Conservation (phyloP, 208 protist species). For the Lotmaria passim region DNA sequence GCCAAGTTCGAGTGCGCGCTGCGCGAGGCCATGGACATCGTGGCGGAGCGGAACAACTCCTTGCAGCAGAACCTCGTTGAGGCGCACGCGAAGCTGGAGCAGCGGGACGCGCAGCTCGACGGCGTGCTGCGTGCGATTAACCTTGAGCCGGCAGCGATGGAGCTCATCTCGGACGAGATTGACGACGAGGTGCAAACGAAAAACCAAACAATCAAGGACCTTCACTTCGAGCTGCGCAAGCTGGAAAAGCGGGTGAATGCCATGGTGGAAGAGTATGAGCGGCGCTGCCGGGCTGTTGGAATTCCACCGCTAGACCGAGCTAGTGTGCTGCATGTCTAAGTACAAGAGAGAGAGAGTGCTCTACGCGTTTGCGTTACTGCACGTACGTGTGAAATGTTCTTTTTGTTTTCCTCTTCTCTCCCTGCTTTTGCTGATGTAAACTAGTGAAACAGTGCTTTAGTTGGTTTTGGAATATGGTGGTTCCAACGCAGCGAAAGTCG, state of each 20-base stretch:
- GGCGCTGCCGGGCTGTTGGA: conserved; percentile 60
- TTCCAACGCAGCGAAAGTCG: background rate
- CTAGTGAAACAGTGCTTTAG: too few relatives aligned
- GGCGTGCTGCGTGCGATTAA: conserved; percentile 93
- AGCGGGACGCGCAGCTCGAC: conserved; percentile 88
- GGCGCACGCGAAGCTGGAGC: conserved; percentile 75
- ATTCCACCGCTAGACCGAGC: conserved; percentile 61
- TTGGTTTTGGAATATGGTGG: background rate
- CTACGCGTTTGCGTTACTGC: background rate
- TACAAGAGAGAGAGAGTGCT: background rate
- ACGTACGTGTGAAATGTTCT: background rate
- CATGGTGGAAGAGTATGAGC: conserved; percentile 81
- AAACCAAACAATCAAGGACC: conserved; percentile 95
- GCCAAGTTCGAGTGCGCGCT: conserved; percentile 93
- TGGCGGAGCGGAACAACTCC: conserved; percentile 83
- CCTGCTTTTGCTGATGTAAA: background rate
- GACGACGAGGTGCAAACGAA: conserved; percentile 92
- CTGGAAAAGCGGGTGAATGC: conserved; percentile 64
- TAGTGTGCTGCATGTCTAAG: conserved; percentile 37
- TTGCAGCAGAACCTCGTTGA: conserved; percentile 84
- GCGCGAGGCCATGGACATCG: conserved; percentile 84
- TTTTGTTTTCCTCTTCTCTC: background rate
- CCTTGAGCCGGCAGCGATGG: conserved; percentile 90
- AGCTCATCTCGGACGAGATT: conserved; percentile 87
- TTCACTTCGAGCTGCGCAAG: conserved; percentile 95